Conservation (phyloP, 2,329 filamentous ascomycete species). For the Penicillium sp. region DNA sequence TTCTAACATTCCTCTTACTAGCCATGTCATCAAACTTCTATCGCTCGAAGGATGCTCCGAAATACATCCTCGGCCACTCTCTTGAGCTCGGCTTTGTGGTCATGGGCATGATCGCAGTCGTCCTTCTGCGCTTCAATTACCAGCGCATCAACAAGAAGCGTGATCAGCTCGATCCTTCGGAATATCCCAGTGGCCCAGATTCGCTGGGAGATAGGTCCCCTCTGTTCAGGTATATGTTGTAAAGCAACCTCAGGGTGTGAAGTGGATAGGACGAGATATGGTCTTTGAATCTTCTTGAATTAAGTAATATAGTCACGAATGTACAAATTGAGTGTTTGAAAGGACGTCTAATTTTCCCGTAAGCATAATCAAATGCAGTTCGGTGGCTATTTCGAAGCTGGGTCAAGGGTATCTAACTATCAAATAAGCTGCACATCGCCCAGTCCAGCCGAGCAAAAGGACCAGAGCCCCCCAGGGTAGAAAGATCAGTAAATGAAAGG, state of each 20-base stretch:
- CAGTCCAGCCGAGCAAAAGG: background rate
- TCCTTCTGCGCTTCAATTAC: constrained; percentile 59
- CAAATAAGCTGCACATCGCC: background rate
- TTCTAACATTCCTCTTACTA: constrained; percentile 24
- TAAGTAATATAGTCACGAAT: constrained; percentile 2
- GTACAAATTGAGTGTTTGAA: background rate
- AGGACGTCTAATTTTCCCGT: background rate
- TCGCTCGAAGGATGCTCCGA: constrained; percentile 56
- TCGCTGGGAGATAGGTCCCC: constrained; percentile 66
- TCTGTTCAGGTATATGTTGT: constrained; percentile 68
- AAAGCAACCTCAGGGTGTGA: background rate
- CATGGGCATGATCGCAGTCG: constrained; percentile 53
- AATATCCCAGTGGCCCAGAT: constrained; percentile 60
- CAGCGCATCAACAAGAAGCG: constrained; percentile 64
- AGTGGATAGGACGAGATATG: background rate
- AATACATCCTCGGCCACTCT: constrained; percentile 59
- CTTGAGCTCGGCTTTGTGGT: constrained; percentile 59
- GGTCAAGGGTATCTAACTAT: background rate
- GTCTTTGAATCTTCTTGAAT: background rate
- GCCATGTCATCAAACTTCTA: constrained; percentile 78
- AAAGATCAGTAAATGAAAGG: background rate
- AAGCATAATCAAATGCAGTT: background rate
- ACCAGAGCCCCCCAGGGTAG: background rate
- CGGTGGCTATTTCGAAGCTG: background rate
- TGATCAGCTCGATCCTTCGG: constrained; percentile 51